A percentile compares a stretch with the other conserved stretches of the same genome.
Conservation (phyloP, 192 early-diverging fungal species). For the Rhizoclosmatium sp. region DNA sequence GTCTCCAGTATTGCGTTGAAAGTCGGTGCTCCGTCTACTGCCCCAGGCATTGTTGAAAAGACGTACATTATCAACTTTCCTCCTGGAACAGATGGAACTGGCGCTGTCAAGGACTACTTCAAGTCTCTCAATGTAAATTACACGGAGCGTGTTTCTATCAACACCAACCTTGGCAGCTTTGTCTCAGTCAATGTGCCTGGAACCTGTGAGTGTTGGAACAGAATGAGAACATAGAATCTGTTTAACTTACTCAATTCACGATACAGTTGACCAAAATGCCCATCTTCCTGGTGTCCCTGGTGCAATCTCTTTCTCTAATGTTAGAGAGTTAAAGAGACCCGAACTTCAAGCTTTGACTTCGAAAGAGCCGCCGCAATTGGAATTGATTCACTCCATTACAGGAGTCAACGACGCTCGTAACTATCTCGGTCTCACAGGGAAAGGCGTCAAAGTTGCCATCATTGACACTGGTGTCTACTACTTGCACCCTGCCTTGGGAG, state of each 20-base stretch:
- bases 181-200: background rate
- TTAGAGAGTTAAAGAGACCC: no score
- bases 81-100: background rate
- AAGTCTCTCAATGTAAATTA: background rate
- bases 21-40: background rate
- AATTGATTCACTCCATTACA: conserved; percentile 4
- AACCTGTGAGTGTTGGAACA: background rate
- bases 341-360: no score
- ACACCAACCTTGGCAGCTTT: conserved; percentile 1
- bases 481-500: conserved; percentile 62
- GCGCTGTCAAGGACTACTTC: background rate
- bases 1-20: background rate
- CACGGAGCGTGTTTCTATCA: background rate
- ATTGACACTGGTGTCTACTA: conserved; percentile 63
- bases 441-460: conserved; percentile 59
- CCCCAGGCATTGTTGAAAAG: background rate
- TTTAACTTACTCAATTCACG: no score
- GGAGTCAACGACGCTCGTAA: conserved; percentile 46
- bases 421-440: conserved; percentile 49
- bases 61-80: conserved; percentile 2
- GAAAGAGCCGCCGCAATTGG: background rate
- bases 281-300: background rate
- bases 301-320: background rate
- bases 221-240: background rate
- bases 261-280: background rate